Evolutionary conservation across 2,329 filamentous ascomycete genomes (phyloP), one percentile per base, ranked within the genome.

Genomic region (Lasiodiplodia hormozganensis): DNA sequence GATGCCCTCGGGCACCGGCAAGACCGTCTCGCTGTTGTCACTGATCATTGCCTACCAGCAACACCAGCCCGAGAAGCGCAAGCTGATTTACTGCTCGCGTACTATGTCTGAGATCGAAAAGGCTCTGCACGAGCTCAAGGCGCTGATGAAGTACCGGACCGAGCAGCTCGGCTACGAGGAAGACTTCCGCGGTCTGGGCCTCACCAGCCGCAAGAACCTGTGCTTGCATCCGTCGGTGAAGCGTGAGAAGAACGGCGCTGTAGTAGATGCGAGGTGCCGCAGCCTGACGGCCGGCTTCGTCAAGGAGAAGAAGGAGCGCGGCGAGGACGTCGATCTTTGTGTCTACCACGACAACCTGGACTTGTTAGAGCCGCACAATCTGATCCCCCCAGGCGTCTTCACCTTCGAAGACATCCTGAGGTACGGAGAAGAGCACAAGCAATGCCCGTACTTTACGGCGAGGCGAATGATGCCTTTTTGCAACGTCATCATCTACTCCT

Each of bases 31-130:
- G 11, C 85, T 99, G 4, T 85, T 99, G 54, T 97, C 96, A 0
- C 87, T 99, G 73, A 99, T 99, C 76, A 90, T 99, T 69, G 95
- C 96, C 52, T 99, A 99, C 76, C 96, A 99, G 80, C 92, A 96
- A 78, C 90, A 94, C 78, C 94, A 95, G 75, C 93, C 94, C 3
- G 93, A 97, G 77, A 93, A 96, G 75, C 87, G 96, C 68, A 99
- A 99, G 81, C 89, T 99, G 64, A 97, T 99, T 68, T 99, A 99
- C 82, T 99, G 96, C 84, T 99, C 96, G 71, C 94, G 96, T 89
- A 99, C 96, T 68, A 99, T 99, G 94, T 99, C 96, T 47, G 96
- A 99, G 83, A 99, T 99, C 76, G 96, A 99, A 79, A 99, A 99
- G 82, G 96, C 96, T 0, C 82, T 99, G 65, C 92, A 93, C 11